Evolutionary conservation across 2,329 filamentous ascomycete species (phyloP), one percentile per base, ranked within the genome.

Genomic region (Botryotinia convoluta): DNA sequence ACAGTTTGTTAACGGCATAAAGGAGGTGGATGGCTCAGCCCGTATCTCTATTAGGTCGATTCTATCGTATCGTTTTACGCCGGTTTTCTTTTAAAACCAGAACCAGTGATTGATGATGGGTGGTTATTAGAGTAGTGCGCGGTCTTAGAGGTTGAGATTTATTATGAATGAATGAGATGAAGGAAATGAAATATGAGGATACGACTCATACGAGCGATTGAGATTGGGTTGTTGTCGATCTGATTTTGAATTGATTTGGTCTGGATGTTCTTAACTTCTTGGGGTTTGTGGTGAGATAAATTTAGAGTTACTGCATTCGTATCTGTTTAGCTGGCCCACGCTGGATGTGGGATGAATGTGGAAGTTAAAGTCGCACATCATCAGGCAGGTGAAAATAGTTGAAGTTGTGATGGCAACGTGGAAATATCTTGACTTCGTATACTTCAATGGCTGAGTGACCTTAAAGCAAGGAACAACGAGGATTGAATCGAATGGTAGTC

Each of bases 361-460:
- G 63, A 67, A 67, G 44, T 51, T 39, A 22, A 12, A 10, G 64
- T 67, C 16, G 64, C 45, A 67, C 45, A 67, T 67, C 64, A 39
- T 39, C n/a, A 45, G 8, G 26, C 10, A 12, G 32, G 32, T 37
- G 60, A 64, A 44, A 26, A 45, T 20, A 64, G n/a, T 35, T 65
- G 42, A 54, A 39, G 64, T 51, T 67, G 64, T 51, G 64, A 67
- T 54, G 45, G 45, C 64, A 67, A 67, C 64, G 64, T 67, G 64
- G 64, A 67, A 37, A 54, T 67, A 29, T 67, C 64, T 29, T 67
- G 32, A 22, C 10, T 45, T 32, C n/a, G 62, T 64, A 12, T 62
- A 35, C 42, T 22, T 64, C n/a, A 22, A 67, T 54, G 62, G 29
- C 29, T n/a, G 42, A 20, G 29, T 9, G 35, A 48, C 39, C 16